Conservation (phyloP, 768 basidiomycete genomes). For the Chiua virens region DNA sequence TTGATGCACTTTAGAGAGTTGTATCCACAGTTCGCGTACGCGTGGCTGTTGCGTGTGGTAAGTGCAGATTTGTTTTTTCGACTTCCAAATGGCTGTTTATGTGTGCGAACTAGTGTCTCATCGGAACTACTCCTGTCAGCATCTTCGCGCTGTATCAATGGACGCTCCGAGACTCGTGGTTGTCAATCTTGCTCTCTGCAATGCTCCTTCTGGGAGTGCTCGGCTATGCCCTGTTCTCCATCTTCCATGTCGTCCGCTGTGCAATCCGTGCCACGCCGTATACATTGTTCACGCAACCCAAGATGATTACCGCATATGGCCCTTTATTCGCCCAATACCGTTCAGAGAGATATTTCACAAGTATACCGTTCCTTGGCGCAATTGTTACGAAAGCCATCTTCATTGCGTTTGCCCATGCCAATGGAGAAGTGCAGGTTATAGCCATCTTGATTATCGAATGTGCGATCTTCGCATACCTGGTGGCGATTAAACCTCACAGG, state of each 20-base stretch:
- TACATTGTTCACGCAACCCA: constrained; percentile 36
- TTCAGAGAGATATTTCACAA: constrained; percentile 65
- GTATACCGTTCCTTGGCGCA: constrained; percentile 53
- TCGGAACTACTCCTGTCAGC: constrained; percentile 65
- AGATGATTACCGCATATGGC: constrained; percentile 43
- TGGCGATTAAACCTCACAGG: constrained; percentile 61
- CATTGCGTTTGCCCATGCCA: constrained; percentile 61
- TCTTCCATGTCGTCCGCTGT: constrained; percentile 49
- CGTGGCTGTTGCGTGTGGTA: constrained; percentile 71
- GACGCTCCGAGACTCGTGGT: constrained; percentile 87
- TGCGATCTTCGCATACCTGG: constrained; percentile 49
- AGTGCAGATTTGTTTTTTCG: constrained; percentile 26
- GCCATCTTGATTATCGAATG: constrained; percentile 66
- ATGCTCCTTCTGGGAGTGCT: constrained; percentile 57
- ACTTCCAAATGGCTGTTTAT: constrained; percentile 2
- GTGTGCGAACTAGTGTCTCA: constrained; percentile 46
- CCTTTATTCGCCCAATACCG: constrained; percentile 72
- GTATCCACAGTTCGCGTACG: constrained; percentile 49
- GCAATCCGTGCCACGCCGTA: constrained; percentile 41
- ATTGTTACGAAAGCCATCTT: constrained; percentile 69
- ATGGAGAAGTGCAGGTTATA: constrained; percentile 69
- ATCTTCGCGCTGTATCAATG: constrained; percentile 89
- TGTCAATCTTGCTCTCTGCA: constrained; percentile 78
- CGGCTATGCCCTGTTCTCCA: constrained; percentile 48
- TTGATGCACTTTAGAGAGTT: constrained; percentile 23